Evolutionary conservation across 768 basidiomycete genomes (phyloP).

Genomic region (Kwoniella heveanensis): DNA sequence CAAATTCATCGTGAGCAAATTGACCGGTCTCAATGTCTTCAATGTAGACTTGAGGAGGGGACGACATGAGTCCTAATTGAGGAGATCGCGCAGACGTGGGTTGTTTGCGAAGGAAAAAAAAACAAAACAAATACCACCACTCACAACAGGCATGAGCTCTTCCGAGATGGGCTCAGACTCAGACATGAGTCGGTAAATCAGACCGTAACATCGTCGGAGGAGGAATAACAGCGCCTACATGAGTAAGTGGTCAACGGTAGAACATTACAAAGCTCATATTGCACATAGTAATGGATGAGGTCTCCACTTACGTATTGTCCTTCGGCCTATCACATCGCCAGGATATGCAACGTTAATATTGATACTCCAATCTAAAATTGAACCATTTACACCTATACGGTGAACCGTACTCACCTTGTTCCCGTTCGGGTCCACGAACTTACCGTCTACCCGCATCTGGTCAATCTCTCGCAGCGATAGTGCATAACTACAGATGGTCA

Average conservation of each 20-base stretch:
- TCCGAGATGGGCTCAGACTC: constrained; percentile 97
- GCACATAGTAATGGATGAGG: neutral
- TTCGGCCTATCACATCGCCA: constrained; percentile 63
- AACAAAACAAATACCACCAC: too few species aligned
- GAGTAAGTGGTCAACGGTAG: too few species aligned
- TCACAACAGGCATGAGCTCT: constrained; percentile 92
- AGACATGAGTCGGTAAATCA: constrained; percentile 89
- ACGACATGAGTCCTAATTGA: too few species aligned
- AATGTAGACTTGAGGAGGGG: too few species aligned
- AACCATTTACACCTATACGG: neutral
- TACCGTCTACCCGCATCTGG: constrained; percentile 93
- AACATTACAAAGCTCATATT: neutral
- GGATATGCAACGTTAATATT: too few species aligned
- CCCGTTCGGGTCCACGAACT: constrained; percentile 92
- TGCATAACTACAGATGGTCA: constrained; percentile 69
- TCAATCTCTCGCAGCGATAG: constrained; percentile 93
- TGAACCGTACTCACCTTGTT: constrained; percentile 59
- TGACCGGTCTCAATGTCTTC: too few species aligned
- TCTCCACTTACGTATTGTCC: constrained; percentile 84
- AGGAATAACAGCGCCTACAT: constrained; percentile 85
- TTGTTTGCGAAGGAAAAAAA: too few species aligned
- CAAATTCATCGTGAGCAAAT: neutral
- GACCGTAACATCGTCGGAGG: constrained; percentile 89
- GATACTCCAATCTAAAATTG: too few species aligned
- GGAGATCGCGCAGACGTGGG: too few species aligned